Evolutionary conservation across 2,329 filamentous ascomycete species (phyloP).

Genomic region (Periconia sp.): DNA sequence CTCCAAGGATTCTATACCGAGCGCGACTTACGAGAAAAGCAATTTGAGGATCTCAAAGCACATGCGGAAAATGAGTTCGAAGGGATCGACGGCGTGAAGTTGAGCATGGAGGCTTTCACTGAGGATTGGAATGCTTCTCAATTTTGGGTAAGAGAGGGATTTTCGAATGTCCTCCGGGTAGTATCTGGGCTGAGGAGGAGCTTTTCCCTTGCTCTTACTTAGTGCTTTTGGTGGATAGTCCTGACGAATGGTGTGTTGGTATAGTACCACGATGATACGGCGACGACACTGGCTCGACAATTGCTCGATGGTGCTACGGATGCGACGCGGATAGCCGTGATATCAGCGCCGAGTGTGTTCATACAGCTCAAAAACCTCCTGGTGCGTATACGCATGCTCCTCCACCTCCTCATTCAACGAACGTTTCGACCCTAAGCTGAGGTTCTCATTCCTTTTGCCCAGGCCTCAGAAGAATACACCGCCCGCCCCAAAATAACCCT

Average conservation of each 20-base stretch:
- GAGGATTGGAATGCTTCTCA: constrained; percentile 85
- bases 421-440: not conserved
- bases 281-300: constrained; percentile 62
- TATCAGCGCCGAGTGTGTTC: constrained; percentile 77
- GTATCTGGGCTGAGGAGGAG: not conserved
- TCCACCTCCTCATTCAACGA: not conserved
- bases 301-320: constrained; percentile 63
- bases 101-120: constrained; percentile 70
- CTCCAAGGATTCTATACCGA: constrained; percentile 74
- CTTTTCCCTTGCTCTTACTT: not conserved
- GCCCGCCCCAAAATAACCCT: constrained; percentile 61
- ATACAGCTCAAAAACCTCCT: constrained; percentile 72
- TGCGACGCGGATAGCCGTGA: constrained; percentile 64
- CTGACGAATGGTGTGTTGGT: not conserved
- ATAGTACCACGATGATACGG: constrained; percentile 73
- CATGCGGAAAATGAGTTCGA: constrained; percentile 60
- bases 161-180: constrained; percentile 6
- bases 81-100: constrained; percentile 22
- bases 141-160: constrained; percentile 67
- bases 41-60: constrained; percentile 68
- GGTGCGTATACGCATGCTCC: constrained; percentile 43
- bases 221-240: not conserved
- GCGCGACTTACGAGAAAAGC: constrained; percentile 65
- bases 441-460: not conserved
- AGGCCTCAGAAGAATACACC: constrained; percentile 34